Percentiles rank a stretch among this genome's conserved stretches.
These are phyloP conservation scores for Sungouiella thailandica DNA, from an alignment of 805 yeast genomes.

Conservation along the genomic window DNA sequence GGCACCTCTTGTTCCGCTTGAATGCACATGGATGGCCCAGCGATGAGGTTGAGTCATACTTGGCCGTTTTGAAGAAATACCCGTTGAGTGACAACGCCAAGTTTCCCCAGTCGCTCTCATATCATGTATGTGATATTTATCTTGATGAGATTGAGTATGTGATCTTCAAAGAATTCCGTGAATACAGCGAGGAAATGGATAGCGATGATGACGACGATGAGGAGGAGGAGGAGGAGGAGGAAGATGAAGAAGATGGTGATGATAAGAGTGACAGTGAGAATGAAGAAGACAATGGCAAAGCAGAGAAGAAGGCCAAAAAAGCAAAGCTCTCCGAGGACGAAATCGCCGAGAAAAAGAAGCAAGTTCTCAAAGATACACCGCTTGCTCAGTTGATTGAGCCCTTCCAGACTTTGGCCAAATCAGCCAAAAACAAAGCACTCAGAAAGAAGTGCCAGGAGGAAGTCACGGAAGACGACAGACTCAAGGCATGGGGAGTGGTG, in stretches of 20 bases:
- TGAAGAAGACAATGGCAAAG: conserved; percentile 2
- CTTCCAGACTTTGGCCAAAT: conserved; percentile 46
- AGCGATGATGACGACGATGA: conserved; percentile 17
- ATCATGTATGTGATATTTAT: conserved; percentile 80
- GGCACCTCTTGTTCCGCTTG: conserved; percentile 58
- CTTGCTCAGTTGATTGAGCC: conserved; percentile 54
- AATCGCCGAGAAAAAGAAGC: conserved; percentile 19
- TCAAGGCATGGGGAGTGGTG: conserved; percentile 58
- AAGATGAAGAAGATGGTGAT: conserved; percentile 4
- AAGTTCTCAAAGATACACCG: conserved; percentile 45
- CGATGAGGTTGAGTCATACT: conserved; percentile 40
- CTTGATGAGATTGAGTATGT: conserved; percentile 78
- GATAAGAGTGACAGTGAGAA: conserved; percentile 3
- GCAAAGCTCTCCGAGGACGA: conserved; percentile 13
- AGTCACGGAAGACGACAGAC: conserved; percentile 58
- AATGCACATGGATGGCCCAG: conserved; percentile 47
- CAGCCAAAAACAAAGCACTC: conserved; percentile 55
- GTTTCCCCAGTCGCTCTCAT: conserved; percentile 70
- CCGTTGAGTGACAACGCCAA: conserved; percentile 56
- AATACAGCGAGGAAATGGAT: conserved; percentile 37
- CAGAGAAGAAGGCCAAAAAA: conserved; percentile 1
- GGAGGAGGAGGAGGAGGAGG: conserved; percentile 34
- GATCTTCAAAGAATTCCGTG: conserved; percentile 44
- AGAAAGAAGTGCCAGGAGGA: conserved; percentile 63
- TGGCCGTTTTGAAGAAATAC: conserved; percentile 36